These are phyloP conservation scores for Knoxdaviesia capensis DNA, from an alignment of 2,329 filamentous ascomycete species.

Conservation along the genomic window DNA sequence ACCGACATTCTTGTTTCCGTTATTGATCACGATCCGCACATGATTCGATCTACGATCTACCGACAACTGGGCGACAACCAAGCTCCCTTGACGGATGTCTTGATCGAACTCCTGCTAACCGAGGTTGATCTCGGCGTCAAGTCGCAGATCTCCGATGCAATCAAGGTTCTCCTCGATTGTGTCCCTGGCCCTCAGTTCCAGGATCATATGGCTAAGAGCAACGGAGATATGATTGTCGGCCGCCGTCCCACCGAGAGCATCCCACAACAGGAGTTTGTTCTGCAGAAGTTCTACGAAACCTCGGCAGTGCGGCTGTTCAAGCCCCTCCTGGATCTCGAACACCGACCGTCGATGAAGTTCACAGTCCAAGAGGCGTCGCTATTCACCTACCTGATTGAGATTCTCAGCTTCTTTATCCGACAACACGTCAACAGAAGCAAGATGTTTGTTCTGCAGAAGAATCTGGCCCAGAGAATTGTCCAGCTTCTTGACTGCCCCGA, in stretches of 20 bases:
- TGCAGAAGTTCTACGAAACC: conserved; percentile 75
- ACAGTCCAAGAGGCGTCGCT: conserved; percentile 72
- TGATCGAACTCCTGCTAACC: conserved; percentile 78
- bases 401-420: conserved; percentile 82
- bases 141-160: conserved; percentile 82
- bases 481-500: conserved; percentile 68
- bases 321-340: conserved; percentile 64
- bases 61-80: conserved; percentile 78
- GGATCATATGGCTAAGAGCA: conserved; percentile 40
- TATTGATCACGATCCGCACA: conserved; percentile 86
- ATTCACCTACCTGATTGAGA: conserved; percentile 78
- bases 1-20: conserved; percentile 86
- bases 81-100: conserved; percentile 68
- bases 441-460: conserved; percentile 66
- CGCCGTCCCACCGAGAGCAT: conserved; percentile 25
- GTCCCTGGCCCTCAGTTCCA: conserved; percentile 19
- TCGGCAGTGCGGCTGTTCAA: conserved; percentile 73
- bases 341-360: conserved; percentile 47
- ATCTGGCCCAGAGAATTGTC: conserved; percentile 56
- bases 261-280: conserved; percentile 66
- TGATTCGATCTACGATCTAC: conserved; percentile 87
- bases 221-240: conserved; percentile 48
- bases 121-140: conserved; percentile 91
- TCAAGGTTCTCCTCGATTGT: conserved; percentile 79
- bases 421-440: conserved; percentile 76